Evolutionary conservation across 179 eudicot genomes (phyloP), one percentile per base, ranked within the genome.

Genomic region (Beta macrorhiza): DNA sequence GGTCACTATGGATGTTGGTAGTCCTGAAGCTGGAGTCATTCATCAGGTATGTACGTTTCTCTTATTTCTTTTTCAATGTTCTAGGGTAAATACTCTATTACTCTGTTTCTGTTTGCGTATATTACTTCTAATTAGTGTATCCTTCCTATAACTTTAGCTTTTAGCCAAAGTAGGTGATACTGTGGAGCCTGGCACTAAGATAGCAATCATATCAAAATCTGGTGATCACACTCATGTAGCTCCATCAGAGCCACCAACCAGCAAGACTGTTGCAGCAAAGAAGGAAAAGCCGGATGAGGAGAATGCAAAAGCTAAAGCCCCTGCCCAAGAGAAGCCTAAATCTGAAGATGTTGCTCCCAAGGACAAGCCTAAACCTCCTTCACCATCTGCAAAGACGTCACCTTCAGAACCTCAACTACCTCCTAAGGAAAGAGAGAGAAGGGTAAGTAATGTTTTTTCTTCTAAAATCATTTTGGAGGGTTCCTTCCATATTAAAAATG

Each of bases 1-100:
- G 99, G 99, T 96, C 68, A 96, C 99, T 42, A 96, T 96, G 37
- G 99, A 96, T 88, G 97, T 96, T 78, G 90, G 91, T 67, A 96
- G 99, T 83, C 99, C 99, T 85, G 97, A 96, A 87, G 91, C 97
- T 6, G 99, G 99, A 78, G 82, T 92, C 1, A 86, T 96, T 82
- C 91, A 96, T 78, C 88, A 96, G 91, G 99, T 96, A 85, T 65
- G 82, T 42, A 13, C 10, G 22, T 45, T 63, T 57, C 13, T 47
- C 42, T 82, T 25, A n/a, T 49, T 0, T 13, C 1, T 37, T 56
- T 49, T 64, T 79, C 17, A 11, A 13, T 19, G 16, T 22, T 58
- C 3, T 37, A 49, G n/a, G 56, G 25, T 69, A 22, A 25, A 25
- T 25, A 25, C 25, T 25, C 25, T 25, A 25, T 25, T 56, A n/a